Base-by-base conservation (phyloP, 768 basidiomycete genomes). In the Collybia mongolica region DNA sequence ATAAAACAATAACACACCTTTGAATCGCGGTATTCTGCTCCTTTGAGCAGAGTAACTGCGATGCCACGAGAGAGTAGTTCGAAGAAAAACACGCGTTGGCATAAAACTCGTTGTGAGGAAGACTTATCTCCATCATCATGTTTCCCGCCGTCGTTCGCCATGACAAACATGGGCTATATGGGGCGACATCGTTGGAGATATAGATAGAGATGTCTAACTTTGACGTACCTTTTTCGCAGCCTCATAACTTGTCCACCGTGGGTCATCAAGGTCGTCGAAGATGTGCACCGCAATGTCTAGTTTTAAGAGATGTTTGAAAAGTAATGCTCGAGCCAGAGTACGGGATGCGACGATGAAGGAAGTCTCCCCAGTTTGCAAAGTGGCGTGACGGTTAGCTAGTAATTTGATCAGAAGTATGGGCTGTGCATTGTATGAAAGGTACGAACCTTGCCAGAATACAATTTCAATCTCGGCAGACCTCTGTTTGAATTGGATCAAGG, bases 131-230 rank as follows among this genome's bases (percentile, higher is more conserved):
- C n/a, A 4, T 28, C n/a, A 0, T 57, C 50, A 3, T 57, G 49
- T 3, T 64, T 39, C 6, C 73, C 78, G 6, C 81, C 84, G 47
- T 84, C 84, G 51, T 80, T 76, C 17, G 72, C 66, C 65, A 88
- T 69, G 23, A 80, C 71, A 49, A 86, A 86, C 83, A 88, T 85
- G 1, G 87, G 86, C 82, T 86, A 52, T 24, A 28, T 12, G 24
- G 12, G 17, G 14, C 23, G 65, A 52, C 14, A 26, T 43, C 12
- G 47, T 28, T 36, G 22, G 18, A 26, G 32, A 22, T 18, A 39
- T 39, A 20, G 6, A 29, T 41, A 23, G 6, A 12, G 28, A 39
- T 39, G n/a, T 36, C 24, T 5, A 9, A n/a, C 39, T 58, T 28
- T 18, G n/a, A 6, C 19, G 29, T 18, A 80, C 78, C 66, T 79